phyloP scores from a whole-genome alignment of 257 asterid genomes.

The Nicotiana noctiflora region DNA sequence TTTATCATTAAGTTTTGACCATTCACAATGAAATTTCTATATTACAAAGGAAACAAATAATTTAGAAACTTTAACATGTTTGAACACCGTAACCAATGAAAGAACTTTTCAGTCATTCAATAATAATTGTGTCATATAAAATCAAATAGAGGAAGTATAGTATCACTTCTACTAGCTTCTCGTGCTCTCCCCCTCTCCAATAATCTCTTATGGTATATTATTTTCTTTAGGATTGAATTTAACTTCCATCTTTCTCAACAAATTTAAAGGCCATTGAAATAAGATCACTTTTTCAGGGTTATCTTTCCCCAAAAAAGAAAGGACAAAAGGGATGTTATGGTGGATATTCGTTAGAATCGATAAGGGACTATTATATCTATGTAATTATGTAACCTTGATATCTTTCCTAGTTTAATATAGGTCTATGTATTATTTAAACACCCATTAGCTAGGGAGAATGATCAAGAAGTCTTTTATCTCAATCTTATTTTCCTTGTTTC shows the following conservation, averaged over 20 bases:
- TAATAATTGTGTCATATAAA: background rate
- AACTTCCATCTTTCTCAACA: background rate
- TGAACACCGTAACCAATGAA: background rate
- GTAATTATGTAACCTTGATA: no score
- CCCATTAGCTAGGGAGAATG: no score
- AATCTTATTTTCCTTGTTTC: no score
- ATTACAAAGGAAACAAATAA: background rate
- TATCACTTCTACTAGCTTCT: background rate
- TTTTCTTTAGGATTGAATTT: background rate
- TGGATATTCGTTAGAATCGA: no score
- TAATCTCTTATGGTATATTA: conserved; percentile 1
- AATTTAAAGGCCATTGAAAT: background rate
- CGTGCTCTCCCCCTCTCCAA: background rate
- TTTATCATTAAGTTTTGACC: background rate
- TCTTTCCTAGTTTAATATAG: no score
- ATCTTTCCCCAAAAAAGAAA: background rate
- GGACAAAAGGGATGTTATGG: no score
- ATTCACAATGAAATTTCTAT: background rate
- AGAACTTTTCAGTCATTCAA: background rate
- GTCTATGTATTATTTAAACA: no score
- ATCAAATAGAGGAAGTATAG: background rate
- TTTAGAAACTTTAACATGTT: background rate
- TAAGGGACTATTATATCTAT: no score
- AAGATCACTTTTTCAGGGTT: background rate
- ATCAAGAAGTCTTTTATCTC: no score